Conservation (phyloP, 1,284 basidiomycete genomes). For the Ceratobasidium sp. region DNA sequence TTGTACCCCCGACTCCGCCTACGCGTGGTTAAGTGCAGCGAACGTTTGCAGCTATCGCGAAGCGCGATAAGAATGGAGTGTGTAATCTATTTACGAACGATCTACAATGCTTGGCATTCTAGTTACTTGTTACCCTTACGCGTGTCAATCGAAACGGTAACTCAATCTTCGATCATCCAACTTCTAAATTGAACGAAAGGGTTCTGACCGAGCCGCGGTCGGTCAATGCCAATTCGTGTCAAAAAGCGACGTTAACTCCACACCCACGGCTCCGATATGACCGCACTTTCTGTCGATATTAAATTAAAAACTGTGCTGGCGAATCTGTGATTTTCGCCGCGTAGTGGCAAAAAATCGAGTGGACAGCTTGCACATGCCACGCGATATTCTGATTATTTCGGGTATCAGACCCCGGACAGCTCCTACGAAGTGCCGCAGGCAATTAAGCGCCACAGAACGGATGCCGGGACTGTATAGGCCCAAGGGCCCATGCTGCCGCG, state of each 20-base stretch:
- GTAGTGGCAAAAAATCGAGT: neutral
- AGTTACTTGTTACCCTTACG: neutral
- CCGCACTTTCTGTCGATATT: neutral
- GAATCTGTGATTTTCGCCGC: slow-evolving; percentile 3
- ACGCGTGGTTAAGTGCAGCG: slow-evolving; percentile 26
- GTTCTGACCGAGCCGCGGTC: slow-evolving; percentile 20
- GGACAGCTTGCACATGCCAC: slow-evolving; percentile 3
- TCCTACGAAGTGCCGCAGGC: neutral
- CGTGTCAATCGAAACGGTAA: neutral
- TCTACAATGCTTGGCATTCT: neutral
- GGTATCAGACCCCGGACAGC: neutral
- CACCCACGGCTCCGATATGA: slow-evolving; percentile 10
- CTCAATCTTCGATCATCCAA: slow-evolving; percentile 1
- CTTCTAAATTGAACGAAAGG: neutral
- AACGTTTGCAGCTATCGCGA: neutral
- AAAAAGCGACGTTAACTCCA: neutral
- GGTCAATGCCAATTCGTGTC: neutral
- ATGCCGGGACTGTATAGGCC: neutral
- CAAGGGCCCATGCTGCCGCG: neutral
- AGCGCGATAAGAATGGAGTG: neutral
- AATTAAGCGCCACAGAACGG: neutral
- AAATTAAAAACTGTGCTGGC: neutral
- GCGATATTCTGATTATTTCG: neutral
- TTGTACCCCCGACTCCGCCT: slow-evolving; percentile 46
- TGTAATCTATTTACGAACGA: slow-evolving; percentile 12